Percentiles rank a stretch among this genome's conserved stretches.
Evolutionary conservation across 106 monocot genomes (phyloP).

Genomic region (Xerophyta viscosa): DNA sequence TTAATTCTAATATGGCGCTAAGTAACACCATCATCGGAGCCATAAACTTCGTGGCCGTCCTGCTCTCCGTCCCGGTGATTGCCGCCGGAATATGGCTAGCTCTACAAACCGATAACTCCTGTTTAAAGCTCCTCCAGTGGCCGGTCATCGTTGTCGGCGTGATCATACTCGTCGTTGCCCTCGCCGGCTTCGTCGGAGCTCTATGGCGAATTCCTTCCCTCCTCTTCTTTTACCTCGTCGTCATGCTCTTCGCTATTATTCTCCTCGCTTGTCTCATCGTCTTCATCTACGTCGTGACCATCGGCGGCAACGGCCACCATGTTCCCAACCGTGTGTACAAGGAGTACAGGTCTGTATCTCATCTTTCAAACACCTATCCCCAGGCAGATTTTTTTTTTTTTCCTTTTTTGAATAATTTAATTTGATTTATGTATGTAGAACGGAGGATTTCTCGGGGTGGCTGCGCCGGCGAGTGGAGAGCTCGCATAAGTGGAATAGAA

Average conservation of each 20-base stretch:
- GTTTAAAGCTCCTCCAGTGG: slow-evolving; percentile 68
- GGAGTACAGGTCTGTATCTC: slow-evolving; percentile 39
- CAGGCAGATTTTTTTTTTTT: too few species aligned
- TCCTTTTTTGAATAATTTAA: too few species aligned
- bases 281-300: slow-evolving; percentile 35
- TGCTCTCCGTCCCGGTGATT: slow-evolving; percentile 78
- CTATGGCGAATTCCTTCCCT: slow-evolving; percentile 53
- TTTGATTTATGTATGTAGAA: background rate
- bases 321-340: slow-evolving; percentile 35
- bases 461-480: slow-evolving; percentile 30
- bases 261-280: slow-evolving; percentile 24
- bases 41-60: slow-evolving; percentile 50
- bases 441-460: slow-evolving; percentile 75
- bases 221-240: slow-evolving; percentile 39
- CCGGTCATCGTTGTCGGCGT: slow-evolving; percentile 42
- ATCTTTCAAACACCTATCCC: too few species aligned
- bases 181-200: slow-evolving; percentile 60
- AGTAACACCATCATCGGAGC: slow-evolving; percentile 45
- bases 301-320: slow-evolving; percentile 19
- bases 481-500: slow-evolving; percentile 44
- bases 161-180: slow-evolving; percentile 19
- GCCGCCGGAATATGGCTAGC: slow-evolving; percentile 75
- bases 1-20: slow-evolving; percentile 56
- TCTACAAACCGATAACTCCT: slow-evolving; percentile 47
- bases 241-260: slow-evolving; percentile 42